phyloP scores from a whole-genome alignment of 1,284 basidiomycete genomes.

The Jaminaea rosea region DNA sequence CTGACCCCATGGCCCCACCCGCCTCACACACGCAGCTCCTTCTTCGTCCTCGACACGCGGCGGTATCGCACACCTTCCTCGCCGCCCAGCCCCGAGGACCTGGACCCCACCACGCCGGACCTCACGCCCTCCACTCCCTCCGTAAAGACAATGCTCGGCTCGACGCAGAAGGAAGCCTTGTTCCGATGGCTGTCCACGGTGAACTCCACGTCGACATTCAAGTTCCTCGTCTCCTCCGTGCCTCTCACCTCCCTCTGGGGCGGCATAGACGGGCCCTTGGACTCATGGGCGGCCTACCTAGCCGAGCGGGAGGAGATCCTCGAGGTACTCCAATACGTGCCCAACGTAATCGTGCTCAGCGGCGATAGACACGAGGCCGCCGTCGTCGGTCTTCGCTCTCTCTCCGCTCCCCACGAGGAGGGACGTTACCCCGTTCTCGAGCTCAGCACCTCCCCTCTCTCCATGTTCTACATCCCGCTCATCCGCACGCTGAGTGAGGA shows the following conservation, averaged over 20 bases:
- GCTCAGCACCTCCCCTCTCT: slow-evolving; percentile 59
- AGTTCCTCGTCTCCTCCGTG: slow-evolving; percentile 68
- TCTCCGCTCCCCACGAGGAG: background rate
- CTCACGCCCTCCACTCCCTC: too few relatives aligned
- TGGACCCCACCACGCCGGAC: background rate
- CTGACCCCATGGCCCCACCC: too few relatives aligned
- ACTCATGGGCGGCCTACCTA: slow-evolving; percentile 63
- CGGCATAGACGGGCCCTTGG: slow-evolving; percentile 55
- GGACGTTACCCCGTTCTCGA: slow-evolving; percentile 51
- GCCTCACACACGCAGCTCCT: too few relatives aligned
- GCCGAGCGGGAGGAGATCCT: slow-evolving; percentile 54
- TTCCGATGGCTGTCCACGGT: slow-evolving; percentile 59
- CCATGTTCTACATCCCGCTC: slow-evolving; percentile 50
- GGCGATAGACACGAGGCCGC: slow-evolving; percentile 72
- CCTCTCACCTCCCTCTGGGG: slow-evolving; percentile 71
- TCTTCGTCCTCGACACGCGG: slow-evolving; percentile 71
- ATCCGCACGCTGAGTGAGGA: slow-evolving; percentile 45
- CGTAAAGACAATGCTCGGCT: slow-evolving; percentile 66
- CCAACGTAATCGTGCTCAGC: slow-evolving; percentile 59
- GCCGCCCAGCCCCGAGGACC: slow-evolving; percentile 48
- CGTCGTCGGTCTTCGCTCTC: slow-evolving; percentile 45
- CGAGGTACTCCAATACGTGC: slow-evolving; percentile 52
- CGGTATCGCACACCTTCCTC: slow-evolving; percentile 56
- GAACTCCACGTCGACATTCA: slow-evolving; percentile 68
- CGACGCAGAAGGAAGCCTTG: slow-evolving; percentile 59